These are phyloP conservation scores for Xanthoceras sorbifolium DNA, from an alignment of 345 rosid genomes.

Conservation along the genomic window DNA sequence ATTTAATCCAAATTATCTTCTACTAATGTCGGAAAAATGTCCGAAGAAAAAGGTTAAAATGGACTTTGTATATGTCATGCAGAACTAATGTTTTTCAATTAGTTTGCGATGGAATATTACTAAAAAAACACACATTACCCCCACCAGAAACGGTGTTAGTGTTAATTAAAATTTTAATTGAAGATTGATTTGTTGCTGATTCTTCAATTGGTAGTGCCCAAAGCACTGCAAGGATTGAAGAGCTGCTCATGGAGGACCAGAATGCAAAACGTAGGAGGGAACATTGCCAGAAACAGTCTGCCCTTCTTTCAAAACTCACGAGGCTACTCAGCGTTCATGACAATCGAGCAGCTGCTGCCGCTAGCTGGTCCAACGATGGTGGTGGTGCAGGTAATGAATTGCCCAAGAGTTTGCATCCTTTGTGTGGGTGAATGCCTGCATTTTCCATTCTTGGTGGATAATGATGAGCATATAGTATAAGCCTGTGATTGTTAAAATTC, in stretches of 20 bases:
- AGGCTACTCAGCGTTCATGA: constrained; percentile 90
- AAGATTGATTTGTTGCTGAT: neutral
- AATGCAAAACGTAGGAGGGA: constrained; percentile 82
- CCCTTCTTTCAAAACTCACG: constrained; percentile 76
- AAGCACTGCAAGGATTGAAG: constrained; percentile 76
- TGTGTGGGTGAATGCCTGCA: neutral
- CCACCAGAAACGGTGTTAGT: neutral
- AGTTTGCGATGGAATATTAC: neutral
- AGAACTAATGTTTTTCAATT: neutral
- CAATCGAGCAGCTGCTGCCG: constrained; percentile 85
- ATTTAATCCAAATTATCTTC: no score
- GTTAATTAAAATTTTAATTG: neutral
- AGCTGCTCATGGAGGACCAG: constrained; percentile 88
- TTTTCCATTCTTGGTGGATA: neutral
- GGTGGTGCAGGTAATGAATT: constrained; percentile 45
- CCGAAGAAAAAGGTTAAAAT: neutral
- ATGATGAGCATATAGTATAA: neutral
- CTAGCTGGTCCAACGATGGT: constrained; percentile 64
- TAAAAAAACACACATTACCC: neutral
- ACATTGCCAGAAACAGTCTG: constrained; percentile 79
- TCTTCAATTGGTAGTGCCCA: constrained; percentile 54
- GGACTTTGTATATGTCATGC: neutral
- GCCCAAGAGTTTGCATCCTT: neutral
- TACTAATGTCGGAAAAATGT: neutral
- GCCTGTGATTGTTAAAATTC: neutral